Base-by-base conservation (phyloP, 306 rosid genomes). In the Astragalus membranaceus region DNA sequence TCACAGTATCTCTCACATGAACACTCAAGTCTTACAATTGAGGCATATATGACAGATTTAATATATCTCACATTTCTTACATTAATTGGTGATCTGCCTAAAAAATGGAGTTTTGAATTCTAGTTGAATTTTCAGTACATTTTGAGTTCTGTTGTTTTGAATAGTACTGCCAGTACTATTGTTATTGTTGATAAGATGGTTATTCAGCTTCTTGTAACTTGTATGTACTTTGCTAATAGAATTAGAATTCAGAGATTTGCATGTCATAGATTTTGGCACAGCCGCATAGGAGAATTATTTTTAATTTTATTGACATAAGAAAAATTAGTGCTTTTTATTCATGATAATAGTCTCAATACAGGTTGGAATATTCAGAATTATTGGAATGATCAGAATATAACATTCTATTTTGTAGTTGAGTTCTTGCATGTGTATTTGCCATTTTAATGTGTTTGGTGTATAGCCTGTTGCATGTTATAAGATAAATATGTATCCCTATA, bases 21-120 rank as follows among this genome's bases (percentile, higher is more conserved):
- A 39, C 44, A 39, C 44, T 39, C 8, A 39, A 39, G 44, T 39
- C 44, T 39, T 39, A 39, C 44, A 6, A 2, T 37, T 37, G 47
- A 42, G n/a, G 9, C 47, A 42, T 41, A 8, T 41, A 20, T 6
- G 48, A 32, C n/a, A 58, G 58, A 29, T 72, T 11, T 29, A 20
- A 37, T 36, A 39, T 44, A 17, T 39, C 13, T 63, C 36, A 13
- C 26, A 39, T 49, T 64, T 2, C 36, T 52, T 63, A 1, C 5
- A 8, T 52, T 52, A 10, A 8, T 23, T 2, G 39, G 54, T n/a
- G 36, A 39, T 29, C 4, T 61, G 62, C 36, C 61, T 47, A 49
- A n/a, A 30, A 49, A 49, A 72, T 61, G 70, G 70, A 33, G 60
- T 67, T 49, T 33, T 67, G 59, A 32, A 48, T 4, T 66, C 47